Conservation (phyloP, 2,329 filamentous ascomycete species). For the Pyricularia pennisetigena region DNA sequence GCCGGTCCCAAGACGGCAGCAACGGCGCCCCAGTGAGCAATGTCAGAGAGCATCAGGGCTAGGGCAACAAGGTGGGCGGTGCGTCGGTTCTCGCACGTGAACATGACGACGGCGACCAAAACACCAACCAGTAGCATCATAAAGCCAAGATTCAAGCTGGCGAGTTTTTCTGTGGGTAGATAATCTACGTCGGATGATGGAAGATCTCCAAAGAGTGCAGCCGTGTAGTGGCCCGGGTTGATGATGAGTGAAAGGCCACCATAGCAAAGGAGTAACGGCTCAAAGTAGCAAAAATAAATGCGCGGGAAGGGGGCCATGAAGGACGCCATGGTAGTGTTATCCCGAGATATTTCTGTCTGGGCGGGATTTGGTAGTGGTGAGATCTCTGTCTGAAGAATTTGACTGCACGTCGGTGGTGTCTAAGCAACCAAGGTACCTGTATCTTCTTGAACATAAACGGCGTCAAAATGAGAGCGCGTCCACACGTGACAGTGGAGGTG, state of each 20-base stretch:
- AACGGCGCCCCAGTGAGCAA: not conserved
- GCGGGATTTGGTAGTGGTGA: no score
- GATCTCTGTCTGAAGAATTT: no score
- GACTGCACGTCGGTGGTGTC: no score
- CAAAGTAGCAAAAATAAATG: slow-evolving; percentile 5
- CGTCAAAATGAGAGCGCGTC: not conserved
- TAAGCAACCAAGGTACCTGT: no score
- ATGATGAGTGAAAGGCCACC: not conserved
- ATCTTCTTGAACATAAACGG: no score
- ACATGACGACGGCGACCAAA: slow-evolving; percentile 3
- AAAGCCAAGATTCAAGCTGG: not conserved
- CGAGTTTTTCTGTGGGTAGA: slow-evolving; percentile 2
- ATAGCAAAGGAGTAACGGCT: not conserved
- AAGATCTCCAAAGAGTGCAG: not conserved
- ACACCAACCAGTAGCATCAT: not conserved
- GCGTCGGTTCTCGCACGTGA: not conserved
- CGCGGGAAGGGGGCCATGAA: slow-evolving; percentile 5
- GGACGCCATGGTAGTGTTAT: not conserved
- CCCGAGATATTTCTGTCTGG: not conserved
- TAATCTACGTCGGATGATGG: not conserved
- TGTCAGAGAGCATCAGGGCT: not conserved
- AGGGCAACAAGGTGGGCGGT: not conserved
- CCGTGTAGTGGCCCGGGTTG: slow-evolving; percentile 2
- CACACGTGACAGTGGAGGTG: not conserved
- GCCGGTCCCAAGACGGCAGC: not conserved